Conservation (phyloP, 2,329 filamentous ascomycete species). For the Aspergillus tubingensis region DNA sequence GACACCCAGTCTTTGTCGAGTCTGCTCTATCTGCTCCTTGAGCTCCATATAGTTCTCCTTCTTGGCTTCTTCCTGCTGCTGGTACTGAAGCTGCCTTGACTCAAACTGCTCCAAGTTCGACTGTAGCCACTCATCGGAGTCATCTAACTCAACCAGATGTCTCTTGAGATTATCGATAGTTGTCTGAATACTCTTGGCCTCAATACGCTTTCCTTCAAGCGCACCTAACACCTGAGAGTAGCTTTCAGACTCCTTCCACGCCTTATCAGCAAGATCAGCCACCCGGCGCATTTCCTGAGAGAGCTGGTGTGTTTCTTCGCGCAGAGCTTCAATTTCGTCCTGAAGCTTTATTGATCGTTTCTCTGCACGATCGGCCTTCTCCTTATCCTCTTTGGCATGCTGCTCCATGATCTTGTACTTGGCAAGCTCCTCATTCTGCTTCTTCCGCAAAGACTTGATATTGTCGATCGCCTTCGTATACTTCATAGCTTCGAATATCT, state of each 20-base stretch:
- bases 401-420: constrained; percentile 73
- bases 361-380: constrained; percentile 72
- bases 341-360: constrained; percentile 66
- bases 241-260: constrained; percentile 71
- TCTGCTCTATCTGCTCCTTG: constrained; percentile 51
- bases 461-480: constrained; percentile 98
- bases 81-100: constrained; percentile 67
- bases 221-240: constrained; percentile 74
- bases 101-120: constrained; percentile 75
- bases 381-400: constrained; percentile 80
- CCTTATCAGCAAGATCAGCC: constrained; percentile 60
- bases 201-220: constrained; percentile 73
- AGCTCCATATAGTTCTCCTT: constrained; percentile 67
- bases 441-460: constrained; percentile 82
- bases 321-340: constrained; percentile 60
- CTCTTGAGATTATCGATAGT: constrained; percentile 69
- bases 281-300: constrained; percentile 47
- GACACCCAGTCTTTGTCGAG: constrained; percentile 43
- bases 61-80: constrained; percentile 64
- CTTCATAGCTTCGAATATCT: constrained; percentile 95
- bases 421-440: constrained; percentile 72
- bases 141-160: constrained; percentile 74
- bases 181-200: constrained; percentile 68
- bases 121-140: constrained; percentile 75
- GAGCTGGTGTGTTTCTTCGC: constrained; percentile 63